Evolutionary conservation across 164 flowering plant species (phyloP), one percentile per base, ranked within the genome.

Genomic region (Kalanchoe fedtschenkoi): DNA sequence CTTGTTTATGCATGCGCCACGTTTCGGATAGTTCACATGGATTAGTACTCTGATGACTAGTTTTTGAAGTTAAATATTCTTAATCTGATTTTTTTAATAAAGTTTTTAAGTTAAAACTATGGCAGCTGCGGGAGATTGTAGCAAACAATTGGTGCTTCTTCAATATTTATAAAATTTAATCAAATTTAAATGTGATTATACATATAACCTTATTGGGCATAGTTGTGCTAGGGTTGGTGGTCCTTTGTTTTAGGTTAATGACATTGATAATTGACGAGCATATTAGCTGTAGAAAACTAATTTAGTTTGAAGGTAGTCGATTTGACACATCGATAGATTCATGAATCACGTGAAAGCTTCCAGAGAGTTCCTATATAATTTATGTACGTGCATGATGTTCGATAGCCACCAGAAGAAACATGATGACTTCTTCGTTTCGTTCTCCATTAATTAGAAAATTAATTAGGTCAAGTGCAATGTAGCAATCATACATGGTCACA

Each of bases 271-370:
- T 51, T 51, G 56, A 7, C 32, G 26, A 51, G 32, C 56, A 51
- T 51, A 24, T 26, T 2, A 6, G 54, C 22, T n/a, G n/a, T 47
- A 47, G 54, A 51, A 26, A 51, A 51, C 17, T 51, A 24, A 51
- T 51, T 51, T 51, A 24, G 32, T 51, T 26, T 51, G 17, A 51
- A 32, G 56, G 56, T 17, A 51, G 6, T 6, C 56, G 56, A 51
- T 51, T 51, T 51, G 56, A 51, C 56, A 51, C 56, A 51, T 51
- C 56, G 56, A 51, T 51, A 32, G 32, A 51, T 51, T 51, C 56
- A 51, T 51, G 32, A 51, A 26, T 51, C 56, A 51, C 56, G 56
- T 51, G 56, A 51, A 51, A 51, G 32, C 56, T 51, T 51, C 56
- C 6, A 51, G 26, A 24, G 17, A 14, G 56, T 26, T 51, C 30